Evolutionary conservation across 805 yeast genomes (phyloP).

Genomic region (Priceomyces fermenticarens): DNA sequence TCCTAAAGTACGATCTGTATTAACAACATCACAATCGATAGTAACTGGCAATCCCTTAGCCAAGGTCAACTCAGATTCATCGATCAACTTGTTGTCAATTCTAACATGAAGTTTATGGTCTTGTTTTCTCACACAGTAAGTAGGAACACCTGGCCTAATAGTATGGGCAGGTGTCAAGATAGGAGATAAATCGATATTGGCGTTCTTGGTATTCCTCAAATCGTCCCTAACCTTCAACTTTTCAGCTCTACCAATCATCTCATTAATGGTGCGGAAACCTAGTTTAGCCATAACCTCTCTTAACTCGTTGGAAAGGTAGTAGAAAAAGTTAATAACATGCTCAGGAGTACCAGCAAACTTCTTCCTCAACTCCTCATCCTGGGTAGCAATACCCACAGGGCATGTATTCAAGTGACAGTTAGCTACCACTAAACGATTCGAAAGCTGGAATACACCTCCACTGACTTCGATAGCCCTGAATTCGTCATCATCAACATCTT

Average conservation of each 20-base stretch:
- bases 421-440: constrained; percentile 17
- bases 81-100: constrained; percentile 91
- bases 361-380: constrained; percentile 88
- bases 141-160: constrained; percentile 95
- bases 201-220: constrained; percentile 82
- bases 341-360: constrained; percentile 97
- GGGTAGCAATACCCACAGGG: constrained; percentile 99
- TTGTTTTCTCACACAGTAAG: constrained; percentile 87
- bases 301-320: constrained; percentile 88
- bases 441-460: constrained; percentile 4
- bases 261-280: constrained; percentile 93
- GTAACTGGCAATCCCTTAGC: constrained; percentile 96
- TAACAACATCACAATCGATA: constrained; percentile 87
- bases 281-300: constrained; percentile 90
- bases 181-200: constrained; percentile 87
- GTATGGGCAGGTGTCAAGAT: constrained; percentile 95
- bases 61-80: constrained; percentile 92
- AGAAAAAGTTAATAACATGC: constrained; percentile 96
- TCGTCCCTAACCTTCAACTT: constrained; percentile 82
- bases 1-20: constrained; percentile 96
- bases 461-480: constrained; percentile 7
- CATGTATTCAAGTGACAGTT: constrained; percentile 81
- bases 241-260: constrained; percentile 98
- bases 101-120: constrained; percentile 92
- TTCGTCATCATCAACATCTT: constrained; percentile 2